Percentiles rank a stretch among this genome's conserved stretches.
Evolutionary conservation across 2,329 filamentous ascomycete species (phyloP).

Genomic region (Fusarium nygamai): DNA sequence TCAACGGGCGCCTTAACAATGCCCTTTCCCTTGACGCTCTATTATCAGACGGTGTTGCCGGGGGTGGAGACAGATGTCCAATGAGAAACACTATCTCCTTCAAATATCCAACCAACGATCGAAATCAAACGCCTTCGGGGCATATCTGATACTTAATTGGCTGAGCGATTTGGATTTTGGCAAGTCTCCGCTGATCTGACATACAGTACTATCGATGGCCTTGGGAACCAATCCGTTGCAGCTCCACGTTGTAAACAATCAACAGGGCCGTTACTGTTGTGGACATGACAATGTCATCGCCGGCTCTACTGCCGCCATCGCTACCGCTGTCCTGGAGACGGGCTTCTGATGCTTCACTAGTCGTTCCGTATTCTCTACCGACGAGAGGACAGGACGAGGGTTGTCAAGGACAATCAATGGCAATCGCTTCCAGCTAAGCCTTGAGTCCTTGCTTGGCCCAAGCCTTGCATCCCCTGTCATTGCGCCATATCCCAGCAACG

Average conservation of each 20-base stretch:
- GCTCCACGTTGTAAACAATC: slow-evolving; percentile 23
- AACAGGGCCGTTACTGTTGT: slow-evolving; percentile 1
- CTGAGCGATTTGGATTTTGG: background rate
- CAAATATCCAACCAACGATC: slow-evolving; percentile 24
- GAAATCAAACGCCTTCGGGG: slow-evolving; percentile 10
- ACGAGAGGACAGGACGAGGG: background rate
- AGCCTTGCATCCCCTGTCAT: slow-evolving; percentile 40
- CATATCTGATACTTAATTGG: slow-evolving; percentile 15
- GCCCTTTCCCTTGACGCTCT: slow-evolving; percentile 6
- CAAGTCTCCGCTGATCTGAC: slow-evolving; percentile 32
- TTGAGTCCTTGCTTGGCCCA: slow-evolving; percentile 26
- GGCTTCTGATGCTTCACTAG: slow-evolving; percentile 4
- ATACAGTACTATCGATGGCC: slow-evolving; percentile 10
- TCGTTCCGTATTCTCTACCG: slow-evolving; percentile 4
- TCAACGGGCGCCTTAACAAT: background rate
- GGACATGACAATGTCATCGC: slow-evolving; percentile 1
- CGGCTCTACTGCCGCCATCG: slow-evolving; percentile 1
- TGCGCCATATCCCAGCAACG: slow-evolving; percentile 41
- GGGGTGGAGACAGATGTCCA: slow-evolving; percentile 9
- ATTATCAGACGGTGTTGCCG: slow-evolving; percentile 26
- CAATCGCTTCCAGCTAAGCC: slow-evolving; percentile 21
- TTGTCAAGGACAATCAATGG: slow-evolving; percentile 23
- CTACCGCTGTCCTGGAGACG: slow-evolving; percentile 11
- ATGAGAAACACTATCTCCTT: slow-evolving; percentile 3
- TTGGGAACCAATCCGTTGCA: slow-evolving; percentile 12